These are phyloP conservation scores for Areca catechu DNA, from an alignment of 176 grass and related monocot genomes.

Conservation along the genomic window DNA sequence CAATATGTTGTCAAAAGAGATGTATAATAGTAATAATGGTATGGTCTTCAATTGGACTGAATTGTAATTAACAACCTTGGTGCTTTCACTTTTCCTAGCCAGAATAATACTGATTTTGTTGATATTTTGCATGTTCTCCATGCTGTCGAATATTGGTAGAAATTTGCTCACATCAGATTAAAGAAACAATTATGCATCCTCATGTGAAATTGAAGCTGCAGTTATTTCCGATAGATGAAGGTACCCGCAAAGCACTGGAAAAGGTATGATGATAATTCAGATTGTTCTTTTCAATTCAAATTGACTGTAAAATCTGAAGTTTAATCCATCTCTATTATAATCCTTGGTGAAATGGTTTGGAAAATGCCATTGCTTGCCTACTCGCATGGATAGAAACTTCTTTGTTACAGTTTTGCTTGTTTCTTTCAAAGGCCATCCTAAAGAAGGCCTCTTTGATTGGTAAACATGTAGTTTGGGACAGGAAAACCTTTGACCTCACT, in stretches of 20 bases:
- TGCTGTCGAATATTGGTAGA: conserved; percentile 30
- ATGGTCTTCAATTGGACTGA: conserved; percentile 17
- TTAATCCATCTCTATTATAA: too few species aligned
- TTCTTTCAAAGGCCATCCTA: too few species aligned
- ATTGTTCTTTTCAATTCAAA: too few species aligned
- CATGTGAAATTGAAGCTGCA: conserved; percentile 82
- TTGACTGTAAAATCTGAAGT: too few species aligned
- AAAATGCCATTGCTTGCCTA: too few species aligned
- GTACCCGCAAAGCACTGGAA: conserved; percentile 74
- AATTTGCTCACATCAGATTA: conserved; percentile 39
- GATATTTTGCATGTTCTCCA: conserved; percentile 1
- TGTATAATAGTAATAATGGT: conserved; percentile 41
- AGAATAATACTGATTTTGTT: too few species aligned
- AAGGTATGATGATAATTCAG: conserved; percentile 42
- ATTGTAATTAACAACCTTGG: conserved; percentile 8
- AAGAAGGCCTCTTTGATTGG: too few species aligned
- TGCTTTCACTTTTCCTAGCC: conserved; percentile 1
- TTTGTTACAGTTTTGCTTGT: too few species aligned
- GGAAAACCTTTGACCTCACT: too few species aligned
- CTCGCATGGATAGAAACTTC: too few species aligned
- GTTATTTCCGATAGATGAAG: conserved; percentile 95
- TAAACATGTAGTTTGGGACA: too few species aligned
- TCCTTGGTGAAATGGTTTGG: too few species aligned
- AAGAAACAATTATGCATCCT: conserved; percentile 42
- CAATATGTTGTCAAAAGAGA: conserved; percentile 23